Evolutionary conservation across 2,329 filamentous ascomycete genomes (phyloP), one percentile per base, ranked within the genome.

Genomic region (Bertia moriformis): DNA sequence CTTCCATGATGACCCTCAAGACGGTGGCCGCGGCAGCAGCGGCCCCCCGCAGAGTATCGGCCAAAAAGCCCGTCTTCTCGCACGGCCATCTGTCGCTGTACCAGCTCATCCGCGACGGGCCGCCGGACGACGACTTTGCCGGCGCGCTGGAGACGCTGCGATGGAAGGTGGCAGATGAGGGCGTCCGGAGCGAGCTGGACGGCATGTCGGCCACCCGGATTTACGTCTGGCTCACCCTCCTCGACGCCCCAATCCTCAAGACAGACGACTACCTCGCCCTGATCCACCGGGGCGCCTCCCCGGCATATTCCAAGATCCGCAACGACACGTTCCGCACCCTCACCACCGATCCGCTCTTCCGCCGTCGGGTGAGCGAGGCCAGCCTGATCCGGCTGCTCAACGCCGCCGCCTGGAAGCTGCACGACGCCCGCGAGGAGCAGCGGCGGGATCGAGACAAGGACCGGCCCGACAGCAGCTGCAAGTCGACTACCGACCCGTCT

Each of bases 281-380:
- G 36, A 82, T 98, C 46, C 87, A 93, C 53, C 85, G 91, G 45
- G 89, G 91, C 45, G 83, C 89, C 18, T 96, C 89, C 3, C 88
- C 89, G 1, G 88, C 87, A 36, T 94, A 98, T 62, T 78, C 85
- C 51, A 98, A 98, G 63, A 98, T 98, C 54, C 84, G 88, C 56
- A 95, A 98, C 60, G 91, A 98, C 58, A 95, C 91, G 30, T 96
- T 96, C 58, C 85, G 91, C 49, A 98, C 91, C 1, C 69, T 98
- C 40, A 91, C 91, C 22, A 95, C 89, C 39, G 91, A 98, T 52
- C 88, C 89, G n/a, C 74, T 98, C 24, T 98, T 96, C 66, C 84
- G 91, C 44, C 78, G 91, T 20, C 82, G 89, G 41, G 91, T 98
- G 43, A 94, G 86, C 42, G 91, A 98, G 59, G 93, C 93, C 44